Conservation (phyloP, 257 asterid genomes). For the Fraxinus pennsylvanica region DNA sequence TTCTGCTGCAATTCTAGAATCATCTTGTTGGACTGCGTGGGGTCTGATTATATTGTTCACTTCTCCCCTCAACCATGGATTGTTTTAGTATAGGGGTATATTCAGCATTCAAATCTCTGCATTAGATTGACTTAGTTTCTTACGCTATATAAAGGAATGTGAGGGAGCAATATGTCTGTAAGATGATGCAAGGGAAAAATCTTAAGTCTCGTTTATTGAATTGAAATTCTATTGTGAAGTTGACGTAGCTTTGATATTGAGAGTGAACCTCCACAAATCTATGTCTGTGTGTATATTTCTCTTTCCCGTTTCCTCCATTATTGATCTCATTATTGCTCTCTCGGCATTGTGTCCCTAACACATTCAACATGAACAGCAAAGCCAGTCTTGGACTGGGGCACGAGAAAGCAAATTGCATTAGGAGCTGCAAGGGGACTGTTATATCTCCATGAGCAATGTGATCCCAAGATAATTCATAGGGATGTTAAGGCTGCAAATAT, state of each 20-base stretch:
- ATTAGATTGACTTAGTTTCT: neutral
- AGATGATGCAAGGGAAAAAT: neutral
- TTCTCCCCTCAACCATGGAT: neutral
- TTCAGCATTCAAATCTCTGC: neutral
- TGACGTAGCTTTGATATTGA: constrained; percentile 1
- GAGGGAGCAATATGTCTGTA: neutral
- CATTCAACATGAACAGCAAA: constrained; percentile 12
- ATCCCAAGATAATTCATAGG: constrained; percentile 42
- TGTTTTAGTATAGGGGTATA: neutral
- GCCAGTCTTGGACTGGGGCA: constrained; percentile 34
- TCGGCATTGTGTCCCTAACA: neutral
- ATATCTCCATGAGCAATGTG: constrained; percentile 43
- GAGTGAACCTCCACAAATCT: neutral
- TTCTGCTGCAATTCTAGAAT: neutral
- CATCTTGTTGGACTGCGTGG: neutral
- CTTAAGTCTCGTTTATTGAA: no score
- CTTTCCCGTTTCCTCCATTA: neutral
- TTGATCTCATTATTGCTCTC: no score
- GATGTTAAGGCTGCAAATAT: constrained; percentile 46
- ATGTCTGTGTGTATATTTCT: neutral
- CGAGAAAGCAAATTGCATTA: constrained; percentile 34
- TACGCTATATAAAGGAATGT: neutral
- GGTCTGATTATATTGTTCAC: neutral
- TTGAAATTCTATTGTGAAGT: neutral
- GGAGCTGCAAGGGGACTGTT: constrained; percentile 43